Conservation (phyloP, 2,329 filamentous ascomycete genomes). For the Cladophialophora exuberans region DNA sequence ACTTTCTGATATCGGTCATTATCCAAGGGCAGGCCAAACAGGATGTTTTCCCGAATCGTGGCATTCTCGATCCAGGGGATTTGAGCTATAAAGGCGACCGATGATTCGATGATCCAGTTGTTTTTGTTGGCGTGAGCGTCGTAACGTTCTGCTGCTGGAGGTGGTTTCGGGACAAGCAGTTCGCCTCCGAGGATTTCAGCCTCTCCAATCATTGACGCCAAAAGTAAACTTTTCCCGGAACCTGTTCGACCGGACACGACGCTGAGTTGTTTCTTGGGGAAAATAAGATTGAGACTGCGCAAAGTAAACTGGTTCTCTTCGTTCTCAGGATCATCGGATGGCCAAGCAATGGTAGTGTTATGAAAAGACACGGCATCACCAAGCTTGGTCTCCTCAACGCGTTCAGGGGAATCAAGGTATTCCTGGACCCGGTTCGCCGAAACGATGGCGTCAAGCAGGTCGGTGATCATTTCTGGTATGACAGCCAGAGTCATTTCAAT, state of each 20-base stretch:
- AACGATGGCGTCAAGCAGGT: conserved; percentile 72
- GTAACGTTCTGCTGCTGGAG: conserved; percentile 57
- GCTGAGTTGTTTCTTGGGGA: conserved; percentile 70
- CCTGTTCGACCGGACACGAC: conserved; percentile 78
- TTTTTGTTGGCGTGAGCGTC: conserved; percentile 63
- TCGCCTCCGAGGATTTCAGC: conserved; percentile 68
- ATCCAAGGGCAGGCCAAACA: conserved; percentile 74
- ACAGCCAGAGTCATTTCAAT: conserved; percentile 72
- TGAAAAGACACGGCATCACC: conserved; percentile 67
- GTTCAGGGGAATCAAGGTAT: conserved; percentile 70
- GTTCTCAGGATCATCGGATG: conserved; percentile 62
- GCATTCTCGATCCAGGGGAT: conserved; percentile 87
- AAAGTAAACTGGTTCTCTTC: conserved; percentile 66
- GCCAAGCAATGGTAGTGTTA: conserved; percentile 73
- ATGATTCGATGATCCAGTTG: conserved; percentile 70
- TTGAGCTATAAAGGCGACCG: conserved; percentile 76
- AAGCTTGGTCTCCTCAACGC: conserved; percentile 56
- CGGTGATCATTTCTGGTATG: conserved; percentile 73
- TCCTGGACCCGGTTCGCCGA: conserved; percentile 72
- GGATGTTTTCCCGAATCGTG: conserved; percentile 75
- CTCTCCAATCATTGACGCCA: conserved; percentile 75
- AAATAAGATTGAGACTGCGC: conserved; percentile 65
- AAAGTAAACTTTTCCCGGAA: conserved; percentile 74
- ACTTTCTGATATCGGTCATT: conserved; percentile 71
- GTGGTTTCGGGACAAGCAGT: conserved; percentile 56